Conservation (phyloP, 164 flowering plant species). For the Vitis rupestris region DNA sequence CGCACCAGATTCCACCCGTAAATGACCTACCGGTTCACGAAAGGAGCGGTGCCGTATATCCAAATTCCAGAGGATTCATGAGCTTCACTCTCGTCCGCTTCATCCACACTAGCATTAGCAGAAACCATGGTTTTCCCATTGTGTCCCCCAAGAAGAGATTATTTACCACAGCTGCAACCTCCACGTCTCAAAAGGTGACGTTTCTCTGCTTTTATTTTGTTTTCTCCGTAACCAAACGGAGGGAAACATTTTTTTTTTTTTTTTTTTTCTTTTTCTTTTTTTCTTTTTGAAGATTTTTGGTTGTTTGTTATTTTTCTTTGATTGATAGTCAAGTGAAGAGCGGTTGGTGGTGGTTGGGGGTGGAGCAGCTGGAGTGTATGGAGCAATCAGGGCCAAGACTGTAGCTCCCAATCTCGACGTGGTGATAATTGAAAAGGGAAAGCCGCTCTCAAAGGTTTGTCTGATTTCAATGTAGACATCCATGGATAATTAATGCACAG, state of each 20-base stretch:
- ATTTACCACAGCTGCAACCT: slow-evolving; percentile 16
- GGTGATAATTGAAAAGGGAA: slow-evolving; percentile 83
- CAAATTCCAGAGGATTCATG: slow-evolving; percentile 12
- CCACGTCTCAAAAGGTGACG: slow-evolving; percentile 20
- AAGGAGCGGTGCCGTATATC: too few relatives aligned
- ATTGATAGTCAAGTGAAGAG: slow-evolving; percentile 39
- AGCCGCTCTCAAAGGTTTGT: slow-evolving; percentile 78
- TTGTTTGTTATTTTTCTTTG: background rate
- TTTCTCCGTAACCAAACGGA: background rate
- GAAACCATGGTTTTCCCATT: slow-evolving; percentile 9
- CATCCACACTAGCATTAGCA: slow-evolving; percentile 1
- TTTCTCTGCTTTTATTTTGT: background rate
- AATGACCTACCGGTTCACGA: too few relatives aligned
- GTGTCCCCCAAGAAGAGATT: slow-evolving; percentile 7
- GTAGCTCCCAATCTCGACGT: slow-evolving; percentile 68
- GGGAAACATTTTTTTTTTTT: background rate
- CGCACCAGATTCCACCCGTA: too few relatives aligned
- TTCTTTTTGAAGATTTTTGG: background rate
- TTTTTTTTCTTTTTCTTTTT: slow-evolving; percentile 17
- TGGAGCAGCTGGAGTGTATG: slow-evolving; percentile 85
- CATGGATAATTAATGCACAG: too few relatives aligned
- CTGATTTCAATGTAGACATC: background rate
- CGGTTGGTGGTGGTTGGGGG: slow-evolving; percentile 78
- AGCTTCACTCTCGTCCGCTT: slow-evolving; percentile 22
- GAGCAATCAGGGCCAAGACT: slow-evolving; percentile 76